Base-by-base conservation (phyloP, 2,329 filamentous ascomycete species). In the Onygena corvina region DNA sequence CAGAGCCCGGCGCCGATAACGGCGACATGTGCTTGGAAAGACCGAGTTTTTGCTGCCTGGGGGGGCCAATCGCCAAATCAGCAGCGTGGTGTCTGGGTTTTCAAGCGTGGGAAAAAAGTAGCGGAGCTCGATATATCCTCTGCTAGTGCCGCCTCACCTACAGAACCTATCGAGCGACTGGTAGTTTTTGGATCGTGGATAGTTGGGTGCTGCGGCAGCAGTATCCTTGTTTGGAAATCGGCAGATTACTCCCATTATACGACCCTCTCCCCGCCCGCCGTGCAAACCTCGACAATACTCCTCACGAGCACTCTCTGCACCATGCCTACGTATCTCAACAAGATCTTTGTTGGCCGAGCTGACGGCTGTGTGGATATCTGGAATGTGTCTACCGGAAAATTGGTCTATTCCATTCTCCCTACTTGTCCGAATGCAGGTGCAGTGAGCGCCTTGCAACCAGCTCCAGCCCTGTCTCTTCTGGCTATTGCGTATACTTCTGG, bases 281-380 rank as follows among this genome's bases (percentile, higher is more conserved):
- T 76, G 52, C 71, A 76, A 1, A 69, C 74, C 1, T 70, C 69
- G 53, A 72, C 78, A 27, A 82, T 80, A 57, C 71, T 81, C 56
- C 79, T 95, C 50, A 87, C 84, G 0, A 85, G 85, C 20, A 80
- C 83, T 46, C 76, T 94, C 57, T 84, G 81, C 62, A 93, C 79
- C 59, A 87, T 96, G 83, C 89, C 90, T 1, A 96, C 92, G 0
- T 94, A 88, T 65, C 68, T 98, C 53, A 98, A 98, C 73, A 98
- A 98, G 67, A 78, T 98, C 38, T 87, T 96, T 56, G 84, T 87
- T 2, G 93, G 87, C 7, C 81, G 87, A 59, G 78, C 77, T 54
- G 88, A 98, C 64, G 92, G 92, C 4, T 84, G 81, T 65, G 82
- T 95, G 6, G 92, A 98, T 62, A 94, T 98, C 46, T 98, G 92